phyloP scores from a whole-genome alignment of 768 basidiomycete genomes.

The Strobilomyces dryophilus region DNA sequence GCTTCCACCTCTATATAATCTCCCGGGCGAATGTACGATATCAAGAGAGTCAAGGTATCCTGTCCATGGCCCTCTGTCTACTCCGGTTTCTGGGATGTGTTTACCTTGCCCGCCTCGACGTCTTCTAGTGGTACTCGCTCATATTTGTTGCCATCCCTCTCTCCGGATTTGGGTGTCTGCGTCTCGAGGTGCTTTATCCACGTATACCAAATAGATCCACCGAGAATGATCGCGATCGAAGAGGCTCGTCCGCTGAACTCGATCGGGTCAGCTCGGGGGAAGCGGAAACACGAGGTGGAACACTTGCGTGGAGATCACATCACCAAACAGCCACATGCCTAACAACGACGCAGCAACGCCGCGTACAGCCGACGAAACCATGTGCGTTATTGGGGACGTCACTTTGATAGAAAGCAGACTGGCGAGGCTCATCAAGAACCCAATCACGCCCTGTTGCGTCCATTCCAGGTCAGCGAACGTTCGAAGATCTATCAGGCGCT shows the following conservation, averaged over 20 bases:
- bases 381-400: conserved; percentile 96
- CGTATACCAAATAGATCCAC: conserved; percentile 82
- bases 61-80: conserved; percentile 13
- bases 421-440: conserved; percentile 94
- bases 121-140: conserved; percentile 65
- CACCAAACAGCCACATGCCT: conserved; percentile 75
- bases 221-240: conserved; percentile 77
- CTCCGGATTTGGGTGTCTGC: conserved; percentile 33
- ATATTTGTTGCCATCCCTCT: conserved; percentile 38
- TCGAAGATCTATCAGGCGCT: conserved; percentile 20
- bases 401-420: conserved; percentile 94
- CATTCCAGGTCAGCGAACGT: conserved; percentile 2
- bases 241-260: conserved; percentile 65
- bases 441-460: conserved; percentile 62
- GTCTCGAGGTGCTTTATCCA: conserved; percentile 82
- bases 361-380: conserved; percentile 93
- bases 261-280: conserved; percentile 1
- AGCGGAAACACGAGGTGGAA: neutral
- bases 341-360: conserved; percentile 90
- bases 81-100: conserved; percentile 26
- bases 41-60: conserved; percentile 14
- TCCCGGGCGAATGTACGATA: conserved; percentile 5
- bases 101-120: conserved; percentile 46
- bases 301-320: conserved; percentile 74
- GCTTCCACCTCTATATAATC: conserved; percentile 12